Percentiles rank a stretch among this genome's conserved stretches.
Evolutionary conservation across 2,329 filamentous ascomycete species (phyloP).

Genomic region (Fusarium begoniae): DNA sequence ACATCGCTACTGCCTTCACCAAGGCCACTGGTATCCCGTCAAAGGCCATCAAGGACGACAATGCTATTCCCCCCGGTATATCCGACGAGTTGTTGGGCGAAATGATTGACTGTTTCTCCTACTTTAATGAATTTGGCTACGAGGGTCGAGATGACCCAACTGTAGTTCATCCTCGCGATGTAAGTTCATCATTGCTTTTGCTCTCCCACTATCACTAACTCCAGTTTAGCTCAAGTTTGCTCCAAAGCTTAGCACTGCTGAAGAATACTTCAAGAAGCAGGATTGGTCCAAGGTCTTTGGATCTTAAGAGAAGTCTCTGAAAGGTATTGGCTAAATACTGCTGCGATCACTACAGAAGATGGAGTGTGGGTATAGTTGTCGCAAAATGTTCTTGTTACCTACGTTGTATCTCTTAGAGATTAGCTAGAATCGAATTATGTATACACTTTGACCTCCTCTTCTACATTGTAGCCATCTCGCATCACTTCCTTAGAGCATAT

Average conservation of each 20-base stretch:
- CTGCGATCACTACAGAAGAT: not conserved
- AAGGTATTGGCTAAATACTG: too few species aligned
- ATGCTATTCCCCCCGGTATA: not conserved
- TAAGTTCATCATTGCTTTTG: not conserved
- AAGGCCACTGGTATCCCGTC: conserved; percentile 21
- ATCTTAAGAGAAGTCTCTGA: not conserved
- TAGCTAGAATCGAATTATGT: not conserved
- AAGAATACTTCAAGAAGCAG: conserved; percentile 26
- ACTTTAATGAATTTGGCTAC: conserved; percentile 27
- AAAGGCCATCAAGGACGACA: not conserved
- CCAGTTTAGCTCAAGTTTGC: not conserved
- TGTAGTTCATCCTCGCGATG: conserved; percentile 13
- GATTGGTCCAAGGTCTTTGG: conserved; percentile 17
- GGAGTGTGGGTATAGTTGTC: too few species aligned
- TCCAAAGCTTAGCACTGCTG: not conserved
- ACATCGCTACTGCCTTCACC: conserved; percentile 28
- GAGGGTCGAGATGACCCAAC: conserved; percentile 28
- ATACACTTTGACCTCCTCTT: not conserved
- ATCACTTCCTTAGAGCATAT: not conserved
- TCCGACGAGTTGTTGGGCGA: conserved; percentile 5
- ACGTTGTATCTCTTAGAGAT: not conserved
- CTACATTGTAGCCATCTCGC: too few species aligned
- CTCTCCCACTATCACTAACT: not conserved
- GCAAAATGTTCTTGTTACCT: not conserved
- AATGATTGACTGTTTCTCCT: conserved; percentile 12